phyloP scores from a whole-genome alignment of 768 basidiomycete genomes.

The Serendipita indica region DNA sequence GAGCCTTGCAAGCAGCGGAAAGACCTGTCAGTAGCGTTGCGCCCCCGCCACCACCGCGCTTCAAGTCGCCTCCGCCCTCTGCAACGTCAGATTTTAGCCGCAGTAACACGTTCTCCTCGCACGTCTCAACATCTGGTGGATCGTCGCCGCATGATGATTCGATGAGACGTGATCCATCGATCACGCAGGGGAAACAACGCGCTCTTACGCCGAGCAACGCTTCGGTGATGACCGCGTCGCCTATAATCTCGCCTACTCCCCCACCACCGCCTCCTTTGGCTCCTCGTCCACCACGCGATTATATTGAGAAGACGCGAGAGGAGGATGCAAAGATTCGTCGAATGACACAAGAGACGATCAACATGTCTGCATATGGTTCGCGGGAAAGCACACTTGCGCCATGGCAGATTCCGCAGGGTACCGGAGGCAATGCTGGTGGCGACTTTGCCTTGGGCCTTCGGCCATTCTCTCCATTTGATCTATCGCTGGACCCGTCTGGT shows the following conservation, averaged over 20 bases:
- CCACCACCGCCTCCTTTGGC: conserved; percentile 51
- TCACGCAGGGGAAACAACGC: conserved; percentile 16
- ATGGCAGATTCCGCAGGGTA: not conserved
- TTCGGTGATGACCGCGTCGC: conserved; percentile 6
- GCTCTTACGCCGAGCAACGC: conserved; percentile 13
- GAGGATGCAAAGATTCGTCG: conserved; percentile 30
- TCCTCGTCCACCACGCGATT: conserved; percentile 64
- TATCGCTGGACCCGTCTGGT: not conserved
- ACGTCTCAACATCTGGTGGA: conserved; percentile 10
- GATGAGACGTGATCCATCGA: conserved; percentile 16
- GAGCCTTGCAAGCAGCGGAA: conserved; percentile 31
- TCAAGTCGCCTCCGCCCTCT: conserved; percentile 11
- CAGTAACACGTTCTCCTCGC: not conserved
- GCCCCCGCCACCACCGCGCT: conserved; percentile 20
- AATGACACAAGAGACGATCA: conserved; percentile 7
- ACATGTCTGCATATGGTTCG: not conserved
- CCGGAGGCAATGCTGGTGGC: not conserved
- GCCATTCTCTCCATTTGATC: not conserved
- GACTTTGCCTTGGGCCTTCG: not conserved
- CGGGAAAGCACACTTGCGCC: not conserved
- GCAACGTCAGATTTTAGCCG: not conserved
- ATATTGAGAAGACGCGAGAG: conserved; percentile 68
- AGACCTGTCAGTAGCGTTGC: conserved; percentile 15
- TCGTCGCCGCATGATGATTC: conserved; percentile 13
- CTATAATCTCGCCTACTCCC: conserved; percentile 15